These are phyloP conservation scores for Forsythia suspensa DNA, from an alignment of 257 asterid genomes.

Conservation along the genomic window DNA sequence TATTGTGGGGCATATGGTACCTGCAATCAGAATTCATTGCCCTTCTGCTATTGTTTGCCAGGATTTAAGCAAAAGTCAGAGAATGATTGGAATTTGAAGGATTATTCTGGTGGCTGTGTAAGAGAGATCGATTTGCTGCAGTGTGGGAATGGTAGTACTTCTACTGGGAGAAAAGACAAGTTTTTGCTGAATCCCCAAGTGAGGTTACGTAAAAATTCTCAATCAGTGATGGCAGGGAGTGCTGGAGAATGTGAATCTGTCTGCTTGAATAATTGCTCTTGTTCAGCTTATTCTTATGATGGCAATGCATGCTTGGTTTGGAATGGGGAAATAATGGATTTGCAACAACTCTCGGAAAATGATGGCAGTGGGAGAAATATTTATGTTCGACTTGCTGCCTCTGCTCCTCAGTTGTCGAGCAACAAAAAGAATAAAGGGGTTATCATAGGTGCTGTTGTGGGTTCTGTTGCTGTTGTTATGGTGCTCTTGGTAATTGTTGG, in stretches of 20 bases:
- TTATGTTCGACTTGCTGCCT: constrained; percentile 35
- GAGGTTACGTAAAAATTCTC: constrained; percentile 23
- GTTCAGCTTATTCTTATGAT: constrained; percentile 43
- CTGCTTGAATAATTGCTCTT: constrained; percentile 47
- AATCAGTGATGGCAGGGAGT: constrained; percentile 12
- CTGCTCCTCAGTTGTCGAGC: constrained; percentile 16
- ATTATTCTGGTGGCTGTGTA: constrained; percentile 27
- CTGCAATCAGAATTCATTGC: background rate
- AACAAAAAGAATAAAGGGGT: background rate
- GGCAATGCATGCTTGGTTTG: constrained; percentile 34
- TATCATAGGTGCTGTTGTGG: background rate
- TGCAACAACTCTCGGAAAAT: constrained; percentile 38
- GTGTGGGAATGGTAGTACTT: constrained; percentile 26
- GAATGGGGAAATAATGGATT: constrained; percentile 37
- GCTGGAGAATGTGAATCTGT: constrained; percentile 36
- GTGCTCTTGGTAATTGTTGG: background rate
- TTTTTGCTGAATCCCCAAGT: constrained; percentile 21
- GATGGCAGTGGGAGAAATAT: constrained; percentile 32
- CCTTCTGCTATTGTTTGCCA: constrained; percentile 1
- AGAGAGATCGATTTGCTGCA: constrained; percentile 31
- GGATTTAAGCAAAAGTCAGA: background rate
- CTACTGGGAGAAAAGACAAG: constrained; percentile 33
- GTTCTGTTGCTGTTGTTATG: background rate
- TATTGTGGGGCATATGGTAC: constrained; percentile 8
- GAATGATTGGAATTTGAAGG: constrained; percentile 3